Base-by-base conservation (phyloP, 2,329 filamentous ascomycete species). In the Coniella vitis region DNA sequence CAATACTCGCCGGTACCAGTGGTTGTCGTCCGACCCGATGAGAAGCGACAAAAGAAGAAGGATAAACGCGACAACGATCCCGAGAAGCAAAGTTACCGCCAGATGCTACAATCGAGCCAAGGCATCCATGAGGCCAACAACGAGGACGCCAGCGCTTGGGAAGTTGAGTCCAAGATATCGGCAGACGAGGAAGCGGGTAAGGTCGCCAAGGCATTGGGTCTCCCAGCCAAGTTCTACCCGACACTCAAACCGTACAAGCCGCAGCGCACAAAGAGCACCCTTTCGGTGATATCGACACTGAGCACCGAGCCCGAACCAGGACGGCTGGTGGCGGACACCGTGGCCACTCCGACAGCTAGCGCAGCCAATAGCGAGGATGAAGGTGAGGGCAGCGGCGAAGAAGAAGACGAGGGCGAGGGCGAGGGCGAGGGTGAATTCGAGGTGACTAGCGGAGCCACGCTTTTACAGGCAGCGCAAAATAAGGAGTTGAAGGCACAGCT, bases 1-100 rank as follows among this genome's bases (percentile, higher is more conserved):
- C 90, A 96, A 63, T 90, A 95, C 64, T 95, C 87, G 2, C 90
- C 90, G 0, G 87, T 96, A 1, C 90, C 90, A 1, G 90, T 95
- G 7, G 90, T 95, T 25, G 90, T 96, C 29, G 90, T 95, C 9
- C 81, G 90, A 4, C 90, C 90, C 32, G 86, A 85, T 29, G 86
- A 87, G 53, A 94, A 94, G 69, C 84, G 90, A 17, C 80, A 87
- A 61, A 93, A 93, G 69, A 94, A 94, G 70, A 94, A 93, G 68
- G 77, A 79, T 51, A 95, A 95, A 71, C 83, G 90, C 25, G 78
- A 82, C 44, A 82, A 86, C 47, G 88, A 95, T 58, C 83, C 87
- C 5, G 75, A 72, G 14, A 79, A 90, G 31, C 82, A 86, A 56
- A 86, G 83, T 38, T 95, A 95, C 63, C 74, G 83, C 45, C 78